Conservation (phyloP, 2,329 filamentous ascomycete species). For the Tolypocladium guangdongense region DNA sequence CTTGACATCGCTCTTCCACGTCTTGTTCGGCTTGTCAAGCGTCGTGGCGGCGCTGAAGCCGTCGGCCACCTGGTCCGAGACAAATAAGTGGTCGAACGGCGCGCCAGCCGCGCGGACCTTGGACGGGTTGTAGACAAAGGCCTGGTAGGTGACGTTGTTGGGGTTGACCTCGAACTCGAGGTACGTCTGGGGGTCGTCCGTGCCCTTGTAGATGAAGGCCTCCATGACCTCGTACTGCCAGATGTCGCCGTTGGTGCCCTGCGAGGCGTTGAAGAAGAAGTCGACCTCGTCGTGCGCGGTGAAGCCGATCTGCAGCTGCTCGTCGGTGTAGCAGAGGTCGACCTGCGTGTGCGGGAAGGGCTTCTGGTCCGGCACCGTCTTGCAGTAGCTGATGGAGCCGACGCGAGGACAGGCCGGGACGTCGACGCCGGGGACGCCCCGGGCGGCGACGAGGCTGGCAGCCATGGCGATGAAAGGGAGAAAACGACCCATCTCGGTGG, state of each 20-base stretch:
- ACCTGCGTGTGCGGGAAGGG: constrained; percentile 33
- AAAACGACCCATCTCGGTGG: constrained; percentile 1
- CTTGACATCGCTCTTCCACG: constrained; percentile 28
- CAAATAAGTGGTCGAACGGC: constrained; percentile 32
- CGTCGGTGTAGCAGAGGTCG: constrained; percentile 34
- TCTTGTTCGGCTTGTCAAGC: constrained; percentile 22
- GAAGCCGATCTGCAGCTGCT: constrained; percentile 28
- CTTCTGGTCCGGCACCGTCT: constrained; percentile 28
- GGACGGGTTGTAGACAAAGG: constrained; percentile 39
- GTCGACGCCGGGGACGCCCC: constrained; percentile 15
- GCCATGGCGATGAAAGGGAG: constrained; percentile 1
- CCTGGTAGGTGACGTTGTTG: constrained; percentile 40
- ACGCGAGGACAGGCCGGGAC: constrained; percentile 27
- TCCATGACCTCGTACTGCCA: constrained; percentile 41
- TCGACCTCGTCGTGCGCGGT: constrained; percentile 33
- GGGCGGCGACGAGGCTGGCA: constrained; percentile 1
- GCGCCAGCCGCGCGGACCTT: constrained; percentile 29
- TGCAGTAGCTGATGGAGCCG: constrained; percentile 26
- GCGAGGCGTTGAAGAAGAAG: constrained; percentile 32
- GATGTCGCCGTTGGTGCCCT: constrained; percentile 34
- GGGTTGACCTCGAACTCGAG: constrained; percentile 40
- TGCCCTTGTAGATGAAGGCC: constrained; percentile 34
- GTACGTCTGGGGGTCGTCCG: constrained; percentile 34
- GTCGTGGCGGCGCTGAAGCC: constrained; percentile 29
- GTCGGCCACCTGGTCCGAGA: constrained; percentile 27